Percentiles rank a stretch among this genome's conserved stretches.
These are phyloP conservation scores for Oryza glaberrima DNA, from an alignment of 176 grass and related monocot genomes.

Conservation along the genomic window DNA sequence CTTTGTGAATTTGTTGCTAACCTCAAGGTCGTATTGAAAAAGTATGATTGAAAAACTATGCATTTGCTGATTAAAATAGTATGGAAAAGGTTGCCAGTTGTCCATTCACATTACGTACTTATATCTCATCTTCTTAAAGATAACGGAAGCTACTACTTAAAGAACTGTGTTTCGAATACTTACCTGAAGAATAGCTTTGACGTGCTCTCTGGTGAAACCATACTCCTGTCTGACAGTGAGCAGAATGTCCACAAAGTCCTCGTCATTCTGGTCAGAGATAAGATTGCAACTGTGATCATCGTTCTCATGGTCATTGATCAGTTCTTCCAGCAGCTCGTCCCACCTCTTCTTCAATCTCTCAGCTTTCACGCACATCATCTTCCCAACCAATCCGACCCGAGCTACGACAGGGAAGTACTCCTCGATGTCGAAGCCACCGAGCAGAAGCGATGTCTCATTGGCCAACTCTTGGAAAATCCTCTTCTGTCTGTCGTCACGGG, in stretches of 20 bases:
- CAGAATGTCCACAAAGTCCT: constrained; percentile 42
- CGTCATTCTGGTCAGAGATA: not conserved
- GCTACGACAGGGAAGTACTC: constrained; percentile 46
- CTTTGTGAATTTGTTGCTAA: too few species aligned
- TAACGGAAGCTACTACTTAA: too few species aligned
- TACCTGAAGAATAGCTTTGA: constrained; percentile 48
- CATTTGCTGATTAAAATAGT: too few species aligned
- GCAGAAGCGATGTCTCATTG: not conserved
- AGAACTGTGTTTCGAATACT: not conserved
- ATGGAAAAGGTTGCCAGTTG: too few species aligned
- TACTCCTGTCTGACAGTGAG: constrained; percentile 33
- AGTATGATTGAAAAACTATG: too few species aligned
- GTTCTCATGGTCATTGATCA: constrained; percentile 39
- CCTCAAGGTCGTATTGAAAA: too few species aligned
- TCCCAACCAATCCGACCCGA: constrained; percentile 24
- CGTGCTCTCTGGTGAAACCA: not conserved
- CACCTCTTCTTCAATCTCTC: constrained; percentile 14
- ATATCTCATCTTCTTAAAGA: too few species aligned
- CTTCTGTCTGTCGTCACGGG: not conserved
- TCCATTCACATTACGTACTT: too few species aligned
- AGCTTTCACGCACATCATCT: not conserved
- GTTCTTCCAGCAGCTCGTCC: constrained; percentile 42
- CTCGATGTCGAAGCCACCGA: constrained; percentile 19
- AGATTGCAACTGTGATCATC: too few species aligned
- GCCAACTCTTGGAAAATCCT: constrained; percentile 10